These are phyloP conservation scores for Pythium angustatum DNA, from an alignment of 352 stramenopile species.

Conservation along the genomic window DNA sequence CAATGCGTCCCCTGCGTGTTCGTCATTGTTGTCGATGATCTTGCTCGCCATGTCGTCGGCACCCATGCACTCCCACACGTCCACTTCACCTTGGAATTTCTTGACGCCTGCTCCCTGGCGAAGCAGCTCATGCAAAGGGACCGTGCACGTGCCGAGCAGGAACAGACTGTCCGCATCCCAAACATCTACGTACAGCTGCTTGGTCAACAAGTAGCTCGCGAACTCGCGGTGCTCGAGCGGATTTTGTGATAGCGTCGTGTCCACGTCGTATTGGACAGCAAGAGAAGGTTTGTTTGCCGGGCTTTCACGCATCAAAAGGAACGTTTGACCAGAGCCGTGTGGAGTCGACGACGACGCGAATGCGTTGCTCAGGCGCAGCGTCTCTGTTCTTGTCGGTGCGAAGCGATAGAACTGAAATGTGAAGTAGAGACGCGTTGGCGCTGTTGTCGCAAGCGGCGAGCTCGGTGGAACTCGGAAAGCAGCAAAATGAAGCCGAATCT, in stretches of 20 bases:
- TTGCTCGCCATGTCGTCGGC: not conserved
- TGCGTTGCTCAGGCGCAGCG: constrained; percentile 57
- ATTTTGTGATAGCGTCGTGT: constrained; percentile 59
- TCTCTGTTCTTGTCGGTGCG: constrained; percentile 86
- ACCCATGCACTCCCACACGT: constrained; percentile 27
- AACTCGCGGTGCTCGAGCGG: constrained; percentile 78
- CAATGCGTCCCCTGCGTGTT: not conserved
- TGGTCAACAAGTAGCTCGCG: constrained; percentile 84
- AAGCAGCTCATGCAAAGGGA: constrained; percentile 88
- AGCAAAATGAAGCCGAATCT: constrained; percentile 91
- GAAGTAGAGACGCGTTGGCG: constrained; percentile 78
- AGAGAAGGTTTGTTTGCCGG: constrained; percentile 62
- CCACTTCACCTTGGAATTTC: constrained; percentile 88
- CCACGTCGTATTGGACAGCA: constrained; percentile 76
- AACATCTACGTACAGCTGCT: constrained; percentile 89
- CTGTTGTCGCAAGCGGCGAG: constrained; percentile 1
- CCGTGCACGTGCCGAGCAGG: constrained; percentile 75
- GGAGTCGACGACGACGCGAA: constrained; percentile 37
- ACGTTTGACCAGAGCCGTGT: constrained; percentile 38
- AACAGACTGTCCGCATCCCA: constrained; percentile 94
- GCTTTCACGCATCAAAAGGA: constrained; percentile 66
- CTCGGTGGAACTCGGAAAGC: constrained; percentile 56
- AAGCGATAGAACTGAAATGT: constrained; percentile 94
- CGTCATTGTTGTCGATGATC: not conserved
- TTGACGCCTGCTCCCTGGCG: constrained; percentile 88